phyloP scores from a whole-genome alignment of 1,284 basidiomycete species.

The Porogramme epimiltina region DNA sequence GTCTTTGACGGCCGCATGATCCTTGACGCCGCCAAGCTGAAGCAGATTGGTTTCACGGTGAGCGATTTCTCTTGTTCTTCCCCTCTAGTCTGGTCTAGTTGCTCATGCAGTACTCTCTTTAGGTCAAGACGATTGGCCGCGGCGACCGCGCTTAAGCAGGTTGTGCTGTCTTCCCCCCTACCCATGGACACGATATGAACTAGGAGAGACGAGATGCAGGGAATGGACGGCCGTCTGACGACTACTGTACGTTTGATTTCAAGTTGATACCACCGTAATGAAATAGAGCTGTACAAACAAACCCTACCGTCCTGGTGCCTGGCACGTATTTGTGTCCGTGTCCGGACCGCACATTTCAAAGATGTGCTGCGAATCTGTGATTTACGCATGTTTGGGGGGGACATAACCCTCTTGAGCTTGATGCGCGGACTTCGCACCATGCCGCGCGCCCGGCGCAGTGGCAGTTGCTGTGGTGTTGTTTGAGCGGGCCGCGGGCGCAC shows the following conservation, averaged over 20 bases:
- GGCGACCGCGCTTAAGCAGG: constrained; percentile 25
- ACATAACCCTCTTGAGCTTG: too few species aligned
- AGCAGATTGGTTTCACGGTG: constrained; percentile 92
- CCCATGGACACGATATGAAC: not conserved
- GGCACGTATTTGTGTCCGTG: too few species aligned
- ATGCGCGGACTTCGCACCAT: too few species aligned
- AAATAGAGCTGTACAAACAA: not conserved
- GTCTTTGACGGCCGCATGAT: constrained; percentile 92
- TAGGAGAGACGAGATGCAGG: not conserved
- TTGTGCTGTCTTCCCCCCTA: not conserved
- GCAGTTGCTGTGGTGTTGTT: too few species aligned
- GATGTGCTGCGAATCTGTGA: too few species aligned
- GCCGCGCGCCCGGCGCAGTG: too few species aligned
- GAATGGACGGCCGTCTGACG: constrained; percentile 1
- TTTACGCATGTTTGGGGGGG: too few species aligned
- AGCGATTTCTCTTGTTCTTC: constrained; percentile 26
- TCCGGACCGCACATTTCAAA: too few species aligned
- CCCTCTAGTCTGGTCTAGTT: not conserved
- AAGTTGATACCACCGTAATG: constrained; percentile 3
- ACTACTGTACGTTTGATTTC: constrained; percentile 2
- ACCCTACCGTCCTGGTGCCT: too few species aligned
- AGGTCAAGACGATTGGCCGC: constrained; percentile 35
- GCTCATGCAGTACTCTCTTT: constrained; percentile 22
- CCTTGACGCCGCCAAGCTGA: constrained; percentile 79
- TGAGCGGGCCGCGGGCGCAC: too few species aligned